Conservation (phyloP, 73 alveolate genomes). For the Breviolum minutum region DNA sequence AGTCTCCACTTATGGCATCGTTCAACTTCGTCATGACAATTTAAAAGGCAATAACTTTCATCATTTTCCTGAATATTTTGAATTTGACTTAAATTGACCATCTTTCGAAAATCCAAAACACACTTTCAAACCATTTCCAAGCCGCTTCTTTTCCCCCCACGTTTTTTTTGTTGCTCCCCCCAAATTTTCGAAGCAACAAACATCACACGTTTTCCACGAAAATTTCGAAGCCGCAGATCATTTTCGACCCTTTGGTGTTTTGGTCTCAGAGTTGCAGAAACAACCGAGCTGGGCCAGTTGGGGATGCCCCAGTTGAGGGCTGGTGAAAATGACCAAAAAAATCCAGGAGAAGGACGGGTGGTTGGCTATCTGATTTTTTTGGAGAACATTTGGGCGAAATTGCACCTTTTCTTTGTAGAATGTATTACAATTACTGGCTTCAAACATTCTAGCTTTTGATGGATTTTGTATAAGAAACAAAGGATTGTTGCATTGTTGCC, state of each 20-base stretch:
- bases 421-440: too few relatives aligned
- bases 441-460: neutral
- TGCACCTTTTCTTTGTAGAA: too few relatives aligned
- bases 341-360: neutral
- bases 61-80: too few relatives aligned
- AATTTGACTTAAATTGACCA: too few relatives aligned
- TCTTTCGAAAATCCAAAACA: too few relatives aligned
- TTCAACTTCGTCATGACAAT: too few relatives aligned
- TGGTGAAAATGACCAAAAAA: neutral
- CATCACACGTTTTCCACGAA: too few relatives aligned
- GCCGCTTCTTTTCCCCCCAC: neutral
- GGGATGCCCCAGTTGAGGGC: neutral
- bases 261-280: conserved; percentile 13
- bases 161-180: too few relatives aligned
- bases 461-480: neutral
- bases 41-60: too few relatives aligned
- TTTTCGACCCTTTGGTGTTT: neutral
- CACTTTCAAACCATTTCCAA: too few relatives aligned
- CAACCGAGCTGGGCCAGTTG: conserved; percentile 45
- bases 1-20: too few relatives aligned
- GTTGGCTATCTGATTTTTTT: neutral
- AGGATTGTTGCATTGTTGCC: neutral
- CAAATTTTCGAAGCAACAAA: too few relatives aligned
- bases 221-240: conserved; percentile 29
- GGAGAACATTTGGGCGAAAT: neutral